Conservation (phyloP, 768 basidiomycete species). For the Amanita exitialis region DNA sequence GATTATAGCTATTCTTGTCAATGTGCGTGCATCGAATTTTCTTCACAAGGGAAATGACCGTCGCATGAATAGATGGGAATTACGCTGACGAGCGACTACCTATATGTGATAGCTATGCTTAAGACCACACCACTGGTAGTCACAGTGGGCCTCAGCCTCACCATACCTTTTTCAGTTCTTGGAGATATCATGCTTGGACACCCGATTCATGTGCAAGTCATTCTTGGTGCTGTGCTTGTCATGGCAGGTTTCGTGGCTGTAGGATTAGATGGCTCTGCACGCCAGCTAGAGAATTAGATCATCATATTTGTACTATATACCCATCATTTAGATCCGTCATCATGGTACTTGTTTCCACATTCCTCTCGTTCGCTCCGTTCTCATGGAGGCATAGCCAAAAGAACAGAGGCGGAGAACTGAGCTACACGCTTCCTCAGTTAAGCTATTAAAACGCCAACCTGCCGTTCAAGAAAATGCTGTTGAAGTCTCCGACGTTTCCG, state of each 20-base stretch:
- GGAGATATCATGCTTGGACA: conserved; percentile 67
- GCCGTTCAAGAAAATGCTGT: conserved; percentile 41
- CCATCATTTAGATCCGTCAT: background rate
- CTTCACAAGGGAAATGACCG: background rate
- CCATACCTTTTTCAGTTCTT: conserved; percentile 84
- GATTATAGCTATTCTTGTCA: conserved; percentile 26
- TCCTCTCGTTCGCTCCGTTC: conserved; percentile 2
- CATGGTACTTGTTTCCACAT: conserved; percentile 13
- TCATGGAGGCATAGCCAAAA: conserved; percentile 20
- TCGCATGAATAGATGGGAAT: conserved; percentile 56
- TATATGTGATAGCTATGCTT: conserved; percentile 87
- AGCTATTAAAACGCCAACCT: conserved; percentile 35
- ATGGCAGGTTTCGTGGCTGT: conserved; percentile 68
- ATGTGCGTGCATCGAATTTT: conserved; percentile 19
- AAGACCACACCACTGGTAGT: conserved; percentile 94
- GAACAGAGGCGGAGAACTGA: conserved; percentile 31
- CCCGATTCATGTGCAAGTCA: conserved; percentile 45
- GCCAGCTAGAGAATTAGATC: conserved; percentile 14
- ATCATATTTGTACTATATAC: background rate
- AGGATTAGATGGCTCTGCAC: conserved; percentile 33
- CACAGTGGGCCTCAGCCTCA: conserved; percentile 86
- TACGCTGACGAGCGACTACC: conserved; percentile 74
- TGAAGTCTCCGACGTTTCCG: conserved; percentile 28
- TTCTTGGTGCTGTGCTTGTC: conserved; percentile 71
- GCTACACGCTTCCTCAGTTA: conserved; percentile 44